Base-by-base conservation (phyloP, 805 yeast genomes). In the Candida khao-thaluensis region DNA sequence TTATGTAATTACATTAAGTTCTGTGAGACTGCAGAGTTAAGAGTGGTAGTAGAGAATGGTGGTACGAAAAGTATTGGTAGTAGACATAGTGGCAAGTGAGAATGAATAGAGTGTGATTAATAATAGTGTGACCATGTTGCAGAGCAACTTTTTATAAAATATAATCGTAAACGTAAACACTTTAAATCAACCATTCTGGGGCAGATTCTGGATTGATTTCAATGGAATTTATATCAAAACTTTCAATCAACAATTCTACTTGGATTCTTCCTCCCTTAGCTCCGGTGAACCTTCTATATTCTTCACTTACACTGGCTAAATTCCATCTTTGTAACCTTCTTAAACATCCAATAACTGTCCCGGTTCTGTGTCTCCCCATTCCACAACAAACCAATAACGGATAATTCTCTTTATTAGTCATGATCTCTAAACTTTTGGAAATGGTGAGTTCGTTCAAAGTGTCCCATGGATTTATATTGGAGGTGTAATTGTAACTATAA, bases 321-420 rank as follows among this genome's bases (percentile, higher is more conserved):
- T 95, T 93, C 99, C 99, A 91, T n/a, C 95, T 91, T 71, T 93
- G 97, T 14, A 93, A 66, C 43, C 96, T 74, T 47, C 99, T 69
- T 33, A 91, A 66, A 60, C 99, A 91, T 1, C 99, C 99, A 43
- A 93, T 79, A 3, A 93, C 96, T 0, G 98, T 90, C 1, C 99
- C 99, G 0, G 98, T 90, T 48, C 99, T 72, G 60, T 91, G 99
- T 50, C 99, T 71, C 0, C 99, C 99, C 99, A 93, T 93, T 10
- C 97, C 96, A 53, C 98, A 93, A 60, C 98, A 93, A 4, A 90
- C 90, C 36, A 93, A 66, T 45, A 93, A 53, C 0, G 99, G 98
- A 53, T 87, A 86, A 57, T 81, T 79, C n/a, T 77, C 72, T 46
- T 74, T 74, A 51, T 86, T 76, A 30, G 82, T 77, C 14, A 91